Conservation (phyloP, 495 filamentous ascomycete species). For the Talaromyces trachyspermus region DNA sequence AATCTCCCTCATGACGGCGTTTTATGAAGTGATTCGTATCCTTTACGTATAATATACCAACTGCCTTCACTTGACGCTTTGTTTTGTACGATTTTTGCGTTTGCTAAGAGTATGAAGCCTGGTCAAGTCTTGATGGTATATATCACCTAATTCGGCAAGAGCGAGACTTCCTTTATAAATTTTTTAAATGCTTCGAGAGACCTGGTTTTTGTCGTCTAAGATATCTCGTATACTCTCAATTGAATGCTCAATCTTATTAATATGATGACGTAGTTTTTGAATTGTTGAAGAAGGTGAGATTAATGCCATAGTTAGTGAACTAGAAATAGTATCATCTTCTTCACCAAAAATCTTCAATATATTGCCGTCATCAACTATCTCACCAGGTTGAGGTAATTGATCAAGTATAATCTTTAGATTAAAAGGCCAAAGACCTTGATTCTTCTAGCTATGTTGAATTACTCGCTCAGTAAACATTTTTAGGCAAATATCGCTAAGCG, state of each 20-base stretch:
- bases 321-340: background rate
- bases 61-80: background rate
- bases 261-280: background rate
- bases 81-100: background rate
- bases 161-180: background rate
- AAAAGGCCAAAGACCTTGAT: background rate
- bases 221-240: background rate
- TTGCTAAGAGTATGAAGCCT: background rate
- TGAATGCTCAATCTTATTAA: background rate
- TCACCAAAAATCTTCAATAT: background rate
- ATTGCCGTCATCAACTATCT: background rate
- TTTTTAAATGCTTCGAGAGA: background rate
- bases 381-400: background rate
- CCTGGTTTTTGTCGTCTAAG: background rate
- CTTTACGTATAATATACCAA: background rate
- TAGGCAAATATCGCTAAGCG: background rate
- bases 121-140: background rate
- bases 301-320: background rate
- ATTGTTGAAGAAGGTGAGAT: background rate
- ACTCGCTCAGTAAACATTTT: background rate
- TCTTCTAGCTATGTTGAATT: background rate
- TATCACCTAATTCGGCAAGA: background rate
- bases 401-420: background rate
- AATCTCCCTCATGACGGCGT: background rate
- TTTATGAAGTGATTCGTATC: constrained; percentile 4